Percentiles rank a stretch among this genome's conserved stretches.
Conservation (phyloP, 2,329 filamentous ascomycete genomes). For the Aspergillus unguis region DNA sequence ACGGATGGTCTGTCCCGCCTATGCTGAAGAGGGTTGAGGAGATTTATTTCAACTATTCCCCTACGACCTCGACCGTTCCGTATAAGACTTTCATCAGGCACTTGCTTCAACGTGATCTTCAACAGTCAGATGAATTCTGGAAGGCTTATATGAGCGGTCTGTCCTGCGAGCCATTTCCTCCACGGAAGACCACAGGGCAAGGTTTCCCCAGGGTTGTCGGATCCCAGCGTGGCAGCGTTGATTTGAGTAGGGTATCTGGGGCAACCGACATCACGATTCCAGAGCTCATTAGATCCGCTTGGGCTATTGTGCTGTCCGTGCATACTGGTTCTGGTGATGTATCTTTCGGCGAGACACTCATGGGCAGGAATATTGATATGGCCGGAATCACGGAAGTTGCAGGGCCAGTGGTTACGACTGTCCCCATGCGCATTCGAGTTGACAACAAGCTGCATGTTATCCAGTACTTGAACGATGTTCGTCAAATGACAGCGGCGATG, state of each 20-base stretch:
- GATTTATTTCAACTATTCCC: conserved; percentile 26
- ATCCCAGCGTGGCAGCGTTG: conserved; percentile 22
- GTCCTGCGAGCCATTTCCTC: conserved; percentile 27
- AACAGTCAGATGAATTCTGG: conserved; percentile 33
- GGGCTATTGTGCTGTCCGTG: conserved; percentile 50
- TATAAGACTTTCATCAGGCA: conserved; percentile 34
- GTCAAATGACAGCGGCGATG: conserved; percentile 54
- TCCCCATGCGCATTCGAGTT: conserved; percentile 40
- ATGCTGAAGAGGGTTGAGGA: conserved; percentile 38
- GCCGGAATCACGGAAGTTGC: conserved; percentile 48
- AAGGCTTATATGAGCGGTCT: conserved; percentile 28
- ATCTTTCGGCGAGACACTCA: conserved; percentile 54
- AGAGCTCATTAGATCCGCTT: conserved; percentile 51
- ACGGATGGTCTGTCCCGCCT: conserved; percentile 46
- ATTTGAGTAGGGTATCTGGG: conserved; percentile 19
- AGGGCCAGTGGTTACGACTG: conserved; percentile 40
- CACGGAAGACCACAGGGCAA: conserved; percentile 22
- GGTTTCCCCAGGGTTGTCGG: conserved; percentile 25
- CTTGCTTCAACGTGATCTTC: conserved; percentile 25
- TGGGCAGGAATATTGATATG: conserved; percentile 53
- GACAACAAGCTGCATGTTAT: conserved; percentile 35
- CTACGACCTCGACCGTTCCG: conserved; percentile 12
- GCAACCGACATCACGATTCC: conserved; percentile 42
- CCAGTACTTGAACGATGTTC: conserved; percentile 56
- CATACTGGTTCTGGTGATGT: conserved; percentile 50